Base-by-base conservation (phyloP, 2,329 filamentous ascomycete species). In the Alternaria tenuissima region DNA sequence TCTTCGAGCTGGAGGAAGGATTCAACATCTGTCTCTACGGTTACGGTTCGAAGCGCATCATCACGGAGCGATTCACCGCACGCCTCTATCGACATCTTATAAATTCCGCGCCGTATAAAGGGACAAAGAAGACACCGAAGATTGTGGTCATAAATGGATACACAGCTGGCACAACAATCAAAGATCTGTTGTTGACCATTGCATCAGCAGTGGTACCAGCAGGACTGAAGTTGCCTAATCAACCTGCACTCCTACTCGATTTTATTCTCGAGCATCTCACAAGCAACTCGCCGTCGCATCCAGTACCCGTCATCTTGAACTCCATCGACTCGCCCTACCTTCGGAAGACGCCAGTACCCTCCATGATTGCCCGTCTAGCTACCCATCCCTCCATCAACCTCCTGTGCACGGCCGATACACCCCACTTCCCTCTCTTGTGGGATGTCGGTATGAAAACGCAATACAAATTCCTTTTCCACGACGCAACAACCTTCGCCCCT, bases 111-210 rank as follows among this genome's bases (percentile, higher is more conserved):
- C 64, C 73, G 18, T 67, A 65, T 59, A 75, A 65, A 53, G 74
- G 62, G 20, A 64, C 65, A 26, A 77, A 62, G 56, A 79, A 78
- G 41, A 79, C 77, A 1, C 83, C 86, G 6, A 88, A 85, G 48
- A 92, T 97, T 64, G 88, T 97, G 38, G 84, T 98, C 7, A 85
- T 96, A 63, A 98, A 98, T 77, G 95, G 94, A 38, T 96, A 97
- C 78, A 82, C 88, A 4, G 85, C 86, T 14, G 87, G 85, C 9
- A 84, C 88, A 36, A 89, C 87, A 0, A 79, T 91, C 41, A 87
- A 90, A 60, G 90, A 94, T 68, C 83, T 94, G 30, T 81, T 95
- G 36, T 83, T 83, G 20, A 91, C 88, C 7, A 80, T 98, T 22
- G 89, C 88, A 47, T 81, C 84, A 4, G 88, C 91, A 7, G 79